Percentiles rank a stretch among this genome's conserved stretches.
These are phyloP conservation scores for Phoenix roebelenii DNA, from an alignment of 176 grass and related monocot species.

Conservation along the genomic window DNA sequence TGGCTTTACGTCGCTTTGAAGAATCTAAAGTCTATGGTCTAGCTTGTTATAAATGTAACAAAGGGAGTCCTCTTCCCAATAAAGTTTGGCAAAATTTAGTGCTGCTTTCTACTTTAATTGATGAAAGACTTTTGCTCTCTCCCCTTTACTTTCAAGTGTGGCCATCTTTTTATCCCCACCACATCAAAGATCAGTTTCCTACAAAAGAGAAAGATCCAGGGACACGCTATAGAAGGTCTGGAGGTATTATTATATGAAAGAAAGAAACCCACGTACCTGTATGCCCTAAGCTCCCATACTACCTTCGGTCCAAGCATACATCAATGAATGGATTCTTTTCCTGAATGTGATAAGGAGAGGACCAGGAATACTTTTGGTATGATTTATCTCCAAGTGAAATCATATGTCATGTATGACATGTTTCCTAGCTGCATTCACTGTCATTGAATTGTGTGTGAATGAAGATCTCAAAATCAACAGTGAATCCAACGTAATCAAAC, in stretches of 20 bases:
- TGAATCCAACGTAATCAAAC: neutral
- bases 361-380: constrained; percentile 2
- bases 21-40: constrained; percentile 1
- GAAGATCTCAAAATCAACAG: neutral
- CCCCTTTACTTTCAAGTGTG: neutral
- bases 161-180: neutral
- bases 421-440: neutral
- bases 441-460: constrained; percentile 1
- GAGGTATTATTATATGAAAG: neutral
- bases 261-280: neutral
- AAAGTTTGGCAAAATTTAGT: constrained; percentile 3
- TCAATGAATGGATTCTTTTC: neutral
- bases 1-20: neutral
- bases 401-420: constrained; percentile 2
- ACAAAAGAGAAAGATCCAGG: constrained; percentile 3
- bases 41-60: constrained; percentile 1
- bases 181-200: constrained; percentile 5
- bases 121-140: neutral
- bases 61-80: constrained; percentile 3
- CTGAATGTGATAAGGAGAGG: neutral
- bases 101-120: constrained; percentile 12
- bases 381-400: constrained; percentile 1
- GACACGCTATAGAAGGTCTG: neutral
- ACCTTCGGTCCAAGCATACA: neutral
- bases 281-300: neutral